Evolutionary conservation across 257 asterid species (phyloP).

Genomic region (Solanum neorickii): DNA sequence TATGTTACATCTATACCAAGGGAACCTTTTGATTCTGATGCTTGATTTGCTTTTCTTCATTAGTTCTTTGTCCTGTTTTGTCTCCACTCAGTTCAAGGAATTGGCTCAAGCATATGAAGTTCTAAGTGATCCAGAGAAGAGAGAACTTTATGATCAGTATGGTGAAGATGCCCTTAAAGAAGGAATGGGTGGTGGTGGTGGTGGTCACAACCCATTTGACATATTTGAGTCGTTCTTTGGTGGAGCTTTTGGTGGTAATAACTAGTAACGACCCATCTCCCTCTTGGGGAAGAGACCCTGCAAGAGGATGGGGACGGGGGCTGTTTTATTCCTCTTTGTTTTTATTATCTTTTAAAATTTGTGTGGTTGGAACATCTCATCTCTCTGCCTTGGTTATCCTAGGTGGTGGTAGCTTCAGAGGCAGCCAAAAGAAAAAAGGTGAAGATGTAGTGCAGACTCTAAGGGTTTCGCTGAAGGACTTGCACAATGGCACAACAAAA

Average conservation of each 20-base stretch:
- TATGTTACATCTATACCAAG: not conserved
- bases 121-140: constrained; percentile 37
- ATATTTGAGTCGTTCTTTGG: constrained; percentile 41
- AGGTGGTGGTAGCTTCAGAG: constrained; percentile 21
- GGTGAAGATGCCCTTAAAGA: constrained; percentile 56
- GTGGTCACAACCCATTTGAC: constrained; percentile 32
- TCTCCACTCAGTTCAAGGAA: constrained; percentile 39
- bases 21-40: not conserved
- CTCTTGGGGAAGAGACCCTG: not conserved
- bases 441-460: constrained; percentile 35
- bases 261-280: not conserved
- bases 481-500: constrained; percentile 42
- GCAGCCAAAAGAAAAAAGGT: constrained; percentile 18
- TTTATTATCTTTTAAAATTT: not conserved
- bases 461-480: constrained; percentile 37
- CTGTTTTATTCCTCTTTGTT: not conserved
- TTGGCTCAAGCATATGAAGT: constrained; percentile 49
- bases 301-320: not conserved
- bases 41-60: not conserved
- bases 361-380: not conserved
- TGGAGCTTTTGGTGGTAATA: constrained; percentile 10
- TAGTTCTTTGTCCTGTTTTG: not conserved
- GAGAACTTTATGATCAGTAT: constrained; percentile 35
- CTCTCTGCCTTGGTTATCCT: not conserved
- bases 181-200: constrained; percentile 34